phyloP scores from a whole-genome alignment of 305 asterid species.

The Fraxinus greggii region DNA sequence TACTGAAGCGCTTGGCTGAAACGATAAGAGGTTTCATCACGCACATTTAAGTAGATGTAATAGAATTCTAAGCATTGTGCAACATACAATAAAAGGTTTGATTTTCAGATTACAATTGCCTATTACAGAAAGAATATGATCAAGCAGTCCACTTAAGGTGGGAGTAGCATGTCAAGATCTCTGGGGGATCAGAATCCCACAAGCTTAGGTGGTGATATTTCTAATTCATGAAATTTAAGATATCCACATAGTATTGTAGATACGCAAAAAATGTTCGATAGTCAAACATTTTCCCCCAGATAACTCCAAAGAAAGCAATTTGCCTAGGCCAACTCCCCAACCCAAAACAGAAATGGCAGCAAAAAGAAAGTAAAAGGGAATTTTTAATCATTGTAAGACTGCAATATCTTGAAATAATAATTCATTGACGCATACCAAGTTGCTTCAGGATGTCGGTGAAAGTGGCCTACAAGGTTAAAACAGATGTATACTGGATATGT shows the following conservation, averaged over 20 bases:
- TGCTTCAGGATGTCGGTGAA: constrained; percentile 88
- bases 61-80: background rate
- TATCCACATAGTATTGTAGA: background rate
- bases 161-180: background rate
- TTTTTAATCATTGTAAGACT: background rate
- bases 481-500: background rate
- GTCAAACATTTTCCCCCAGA: background rate
- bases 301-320: background rate
- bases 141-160: background rate
- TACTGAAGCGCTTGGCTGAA: constrained; percentile 39
- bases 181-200: background rate
- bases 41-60: background rate
- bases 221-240: background rate
- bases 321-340: background rate
- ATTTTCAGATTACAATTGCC: background rate
- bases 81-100: background rate
- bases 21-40: background rate
- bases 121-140: background rate
- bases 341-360: background rate
- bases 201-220: background rate
- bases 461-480: constrained; percentile 66
- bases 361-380: background rate
- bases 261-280: background rate
- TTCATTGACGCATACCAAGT: constrained; percentile 54
- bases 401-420: background rate